These are phyloP conservation scores for Melaleuca alternifolia DNA, from an alignment of 345 rosid species.

Conservation along the genomic window DNA sequence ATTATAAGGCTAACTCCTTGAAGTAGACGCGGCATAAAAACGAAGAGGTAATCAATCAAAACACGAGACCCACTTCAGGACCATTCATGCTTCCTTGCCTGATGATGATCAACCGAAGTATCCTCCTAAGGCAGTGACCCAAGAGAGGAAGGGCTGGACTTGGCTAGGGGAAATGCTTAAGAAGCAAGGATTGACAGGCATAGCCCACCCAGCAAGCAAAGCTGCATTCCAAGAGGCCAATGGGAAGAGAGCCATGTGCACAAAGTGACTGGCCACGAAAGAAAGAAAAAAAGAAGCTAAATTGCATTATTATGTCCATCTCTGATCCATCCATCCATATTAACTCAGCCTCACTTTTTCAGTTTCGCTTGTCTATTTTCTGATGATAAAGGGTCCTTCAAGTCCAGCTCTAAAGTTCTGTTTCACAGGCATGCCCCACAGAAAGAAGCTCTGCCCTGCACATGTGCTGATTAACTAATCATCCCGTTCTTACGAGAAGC, in stretches of 20 bases:
- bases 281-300: slow-evolving; percentile 9
- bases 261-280: slow-evolving; percentile 3
- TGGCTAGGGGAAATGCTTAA: not conserved
- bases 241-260: slow-evolving; percentile 37
- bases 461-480: not conserved
- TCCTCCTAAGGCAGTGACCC: not conserved
- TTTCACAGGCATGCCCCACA: not conserved
- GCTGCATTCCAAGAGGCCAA: slow-evolving; percentile 2
- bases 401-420: slow-evolving; percentile 45
- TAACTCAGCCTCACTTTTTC: slow-evolving; percentile 12
- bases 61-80: not conserved
- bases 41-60: not conserved
- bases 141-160: not conserved
- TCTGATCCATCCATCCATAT: not conserved
- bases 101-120: not conserved
- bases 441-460: not conserved
- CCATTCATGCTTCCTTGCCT: not conserved
- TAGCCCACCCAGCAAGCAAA: slow-evolving; percentile 37
- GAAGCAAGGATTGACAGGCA: not conserved
- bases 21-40: too few species aligned
- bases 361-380: not conserved
- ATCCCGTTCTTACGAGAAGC: not conserved
- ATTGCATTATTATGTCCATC: not conserved
- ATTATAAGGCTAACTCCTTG: not conserved
- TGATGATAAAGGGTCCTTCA: slow-evolving; percentile 1